Conservation (phyloP, 768 basidiomycete genomes). For the Lanmaoa pseudosensibilis region DNA sequence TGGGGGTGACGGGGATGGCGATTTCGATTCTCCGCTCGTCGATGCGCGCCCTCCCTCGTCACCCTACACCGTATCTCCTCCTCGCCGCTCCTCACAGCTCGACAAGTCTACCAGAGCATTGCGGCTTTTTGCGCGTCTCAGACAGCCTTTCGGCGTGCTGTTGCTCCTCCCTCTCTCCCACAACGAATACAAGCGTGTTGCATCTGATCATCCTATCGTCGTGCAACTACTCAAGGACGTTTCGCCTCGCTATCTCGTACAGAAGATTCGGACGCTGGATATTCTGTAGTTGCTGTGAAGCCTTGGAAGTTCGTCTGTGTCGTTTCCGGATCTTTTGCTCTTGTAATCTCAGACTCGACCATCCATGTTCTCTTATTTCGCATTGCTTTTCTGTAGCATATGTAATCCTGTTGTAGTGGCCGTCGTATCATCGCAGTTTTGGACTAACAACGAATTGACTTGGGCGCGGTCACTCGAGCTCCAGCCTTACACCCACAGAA, state of each 20-base stretch:
- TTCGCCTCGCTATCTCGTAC: background rate
- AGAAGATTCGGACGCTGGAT: background rate
- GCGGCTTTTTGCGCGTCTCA: background rate
- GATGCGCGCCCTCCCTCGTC: background rate
- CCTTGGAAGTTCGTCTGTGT: too few species aligned
- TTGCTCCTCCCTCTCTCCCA: background rate
- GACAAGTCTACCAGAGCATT: background rate
- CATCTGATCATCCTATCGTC: background rate
- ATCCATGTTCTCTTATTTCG: too few species aligned
- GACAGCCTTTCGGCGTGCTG: background rate
- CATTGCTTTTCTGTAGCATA: too few species aligned
- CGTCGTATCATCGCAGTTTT: too few species aligned
- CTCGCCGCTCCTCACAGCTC: background rate
- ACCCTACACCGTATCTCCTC: background rate
- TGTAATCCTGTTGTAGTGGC: too few species aligned
- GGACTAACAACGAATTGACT: too few species aligned
- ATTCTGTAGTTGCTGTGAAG: too few species aligned
- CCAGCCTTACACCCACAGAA: too few species aligned
- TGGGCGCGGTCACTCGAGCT: too few species aligned
- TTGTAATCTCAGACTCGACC: too few species aligned
- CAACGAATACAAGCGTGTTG: background rate
- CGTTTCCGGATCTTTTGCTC: too few species aligned
- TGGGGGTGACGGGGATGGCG: background rate
- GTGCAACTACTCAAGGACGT: background rate
- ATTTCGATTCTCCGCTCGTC: background rate